Conservation (phyloP, 352 stramenopile species). For the Phytophthora aleatoria region DNA sequence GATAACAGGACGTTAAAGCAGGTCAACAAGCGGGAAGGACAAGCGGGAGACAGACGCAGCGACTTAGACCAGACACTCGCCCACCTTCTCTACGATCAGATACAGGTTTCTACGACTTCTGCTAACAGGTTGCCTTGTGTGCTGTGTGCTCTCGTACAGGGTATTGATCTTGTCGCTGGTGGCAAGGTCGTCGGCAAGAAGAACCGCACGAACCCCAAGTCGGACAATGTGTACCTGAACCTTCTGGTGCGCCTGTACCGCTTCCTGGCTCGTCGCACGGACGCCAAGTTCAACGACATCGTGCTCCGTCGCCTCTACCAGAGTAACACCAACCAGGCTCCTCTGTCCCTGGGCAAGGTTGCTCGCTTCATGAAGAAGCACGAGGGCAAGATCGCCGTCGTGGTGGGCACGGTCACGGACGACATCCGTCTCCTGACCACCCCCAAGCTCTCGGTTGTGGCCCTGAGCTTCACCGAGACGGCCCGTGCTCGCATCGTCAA, state of each 20-base stretch:
- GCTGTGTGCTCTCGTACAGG: conserved; percentile 57
- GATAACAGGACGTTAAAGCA: conserved; percentile 16
- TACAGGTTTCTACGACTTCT: conserved; percentile 3
- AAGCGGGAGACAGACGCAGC: conserved; percentile 13
- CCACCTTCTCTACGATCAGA: conserved; percentile 5
- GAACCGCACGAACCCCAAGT: conserved; percentile 97
- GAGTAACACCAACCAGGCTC: conserved; percentile 98
- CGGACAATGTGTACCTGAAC: conserved; percentile 99
- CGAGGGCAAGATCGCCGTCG: conserved; percentile 98
- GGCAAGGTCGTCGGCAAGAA: conserved; percentile 98
- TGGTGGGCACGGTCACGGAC: conserved; percentile 99
- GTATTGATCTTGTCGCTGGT: conserved; percentile 99
- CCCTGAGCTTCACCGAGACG: conserved; percentile 98
- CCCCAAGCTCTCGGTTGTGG: conserved; percentile 96
- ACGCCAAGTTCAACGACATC: conserved; percentile 98
- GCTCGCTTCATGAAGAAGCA: conserved; percentile 99
- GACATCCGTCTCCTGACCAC: conserved; percentile 98
- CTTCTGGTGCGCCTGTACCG: conserved; percentile 97
- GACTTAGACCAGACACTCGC: background rate
- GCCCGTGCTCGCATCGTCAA: conserved; percentile 97
- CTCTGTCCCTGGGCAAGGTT: conserved; percentile 96
- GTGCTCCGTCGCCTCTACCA: conserved; percentile 99
- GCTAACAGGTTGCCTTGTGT: conserved; percentile 32
- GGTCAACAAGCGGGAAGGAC: conserved; percentile 9
- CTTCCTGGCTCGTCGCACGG: conserved; percentile 98